Percentiles rank a stretch among this genome's conserved stretches.
Evolutionary conservation across 2,329 filamentous ascomycete genomes (phyloP).

Genomic region (Ophiostoma tasmaniense): DNA sequence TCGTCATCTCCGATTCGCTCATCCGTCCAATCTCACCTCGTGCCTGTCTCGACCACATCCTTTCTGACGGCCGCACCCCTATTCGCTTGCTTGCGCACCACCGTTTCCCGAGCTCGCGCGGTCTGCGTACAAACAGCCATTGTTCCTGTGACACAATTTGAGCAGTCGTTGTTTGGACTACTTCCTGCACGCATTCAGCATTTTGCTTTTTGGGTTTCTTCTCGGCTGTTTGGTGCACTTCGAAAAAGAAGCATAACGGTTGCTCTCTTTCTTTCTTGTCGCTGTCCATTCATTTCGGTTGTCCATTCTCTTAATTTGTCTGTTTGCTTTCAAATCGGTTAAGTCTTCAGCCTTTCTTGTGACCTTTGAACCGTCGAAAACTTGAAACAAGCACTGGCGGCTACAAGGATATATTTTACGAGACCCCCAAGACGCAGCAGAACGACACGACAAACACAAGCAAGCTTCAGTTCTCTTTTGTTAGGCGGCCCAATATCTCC

Average conservation of each 20-base stretch:
- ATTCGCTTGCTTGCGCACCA: neutral
- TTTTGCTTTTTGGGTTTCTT: neutral
- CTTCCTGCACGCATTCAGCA: neutral
- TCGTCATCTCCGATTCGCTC: neutral
- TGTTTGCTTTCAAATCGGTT: neutral
- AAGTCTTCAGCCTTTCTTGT: neutral
- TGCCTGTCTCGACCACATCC: neutral
- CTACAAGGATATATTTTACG: neutral
- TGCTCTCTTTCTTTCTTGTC: neutral
- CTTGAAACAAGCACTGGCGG: neutral
- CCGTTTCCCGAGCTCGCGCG: neutral
- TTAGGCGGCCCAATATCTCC: neutral
- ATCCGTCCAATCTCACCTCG: constrained; percentile 1
- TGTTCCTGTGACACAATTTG: neutral
- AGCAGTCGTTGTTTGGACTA: neutral
- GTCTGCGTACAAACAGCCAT: neutral
- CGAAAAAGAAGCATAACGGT: neutral
- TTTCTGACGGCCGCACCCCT: neutral
- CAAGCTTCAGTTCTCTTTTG: neutral
- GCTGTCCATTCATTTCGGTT: neutral
- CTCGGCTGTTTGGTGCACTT: neutral
- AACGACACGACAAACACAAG: neutral
- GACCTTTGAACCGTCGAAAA: neutral
- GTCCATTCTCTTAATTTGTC: neutral
- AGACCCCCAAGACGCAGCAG: neutral